Evolutionary conservation across 225 moss, liverwort and hornwort genomes (phyloP), one percentile per base, ranked within the genome.

Genomic region (Sphagnum contortum): DNA sequence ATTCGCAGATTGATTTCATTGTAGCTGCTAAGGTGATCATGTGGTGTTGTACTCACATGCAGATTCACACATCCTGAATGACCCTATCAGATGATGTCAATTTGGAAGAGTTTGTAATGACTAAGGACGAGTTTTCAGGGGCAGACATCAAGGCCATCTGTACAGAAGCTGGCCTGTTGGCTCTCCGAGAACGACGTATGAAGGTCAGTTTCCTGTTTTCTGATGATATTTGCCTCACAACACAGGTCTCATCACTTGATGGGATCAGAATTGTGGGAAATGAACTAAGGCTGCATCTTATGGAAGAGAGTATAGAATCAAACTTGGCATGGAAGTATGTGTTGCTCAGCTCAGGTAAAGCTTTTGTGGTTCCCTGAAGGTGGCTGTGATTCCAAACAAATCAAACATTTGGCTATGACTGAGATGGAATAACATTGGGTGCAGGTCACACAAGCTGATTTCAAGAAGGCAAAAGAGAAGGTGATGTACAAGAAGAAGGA

Each of bases 111-210:
- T 93, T 93, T 75, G 98, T 93, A 50, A 89, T 93, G 90, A 91
- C 98, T 44, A 98, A 93, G 76, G 98, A 93, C 72, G 98, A 93
- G 72, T 89, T 98, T 56, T 91, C 93, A 45, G 98, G 98, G 58
- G 98, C 98, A 48, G 93, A 98, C 57, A 91, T 98, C 64, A 98
- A 98, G 77, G 98, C 98, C 64, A 93, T 93, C 64, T 98, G 98
- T 68, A 93, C 90, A 47, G 98, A 98, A 81, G 84, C 98, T 64
- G 98, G 98, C 62, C 81, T 98, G 44, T 75, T 98, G 70, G 98
- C 98, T 6, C 74, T 93, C 59, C 87, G 93, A 57, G 98, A 98
- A 76, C 93, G 98, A 46, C 84, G 98, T 46, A 98, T 98, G 98
- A 98, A 98, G 96, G 96, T 86, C 67, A 59, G 75, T 66, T 5